Conservation (phyloP, 2,329 filamentous ascomycete species). For the Dryadomyces quercivorus region DNA sequence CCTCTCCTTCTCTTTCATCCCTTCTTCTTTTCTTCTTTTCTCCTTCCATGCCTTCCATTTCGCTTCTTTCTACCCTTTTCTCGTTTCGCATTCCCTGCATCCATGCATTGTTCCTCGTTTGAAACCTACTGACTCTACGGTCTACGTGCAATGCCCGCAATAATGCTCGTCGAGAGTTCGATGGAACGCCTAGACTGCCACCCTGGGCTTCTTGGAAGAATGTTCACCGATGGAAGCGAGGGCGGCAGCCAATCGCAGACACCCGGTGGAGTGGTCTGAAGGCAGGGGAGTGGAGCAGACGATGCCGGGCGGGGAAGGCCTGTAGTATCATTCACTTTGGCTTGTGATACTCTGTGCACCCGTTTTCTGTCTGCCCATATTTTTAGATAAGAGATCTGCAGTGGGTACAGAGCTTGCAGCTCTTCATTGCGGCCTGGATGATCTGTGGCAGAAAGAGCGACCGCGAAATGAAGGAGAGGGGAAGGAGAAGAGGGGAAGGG, state of each 20-base stretch:
- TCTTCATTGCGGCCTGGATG: background rate
- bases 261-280: background rate
- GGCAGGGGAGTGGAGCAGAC: background rate
- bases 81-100: background rate
- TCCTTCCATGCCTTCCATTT: background rate
- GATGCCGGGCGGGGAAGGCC: background rate
- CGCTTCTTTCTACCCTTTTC: background rate
- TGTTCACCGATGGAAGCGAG: background rate
- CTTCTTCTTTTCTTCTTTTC: background rate
- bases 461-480: background rate
- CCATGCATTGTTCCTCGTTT: too few species aligned
- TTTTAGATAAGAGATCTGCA: background rate
- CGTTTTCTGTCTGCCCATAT: background rate
- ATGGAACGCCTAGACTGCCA: background rate
- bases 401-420: background rate
- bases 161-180: background rate
- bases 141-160: background rate
- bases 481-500: background rate
- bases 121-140: too few species aligned
- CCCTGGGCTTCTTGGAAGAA: background rate
- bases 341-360: background rate
- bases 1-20: background rate
- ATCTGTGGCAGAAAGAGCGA: background rate
- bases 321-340: background rate
- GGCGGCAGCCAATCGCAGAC: background rate